phyloP scores from a whole-genome alignment of 106 monocot species.

The Platanthera zijinensis region DNA sequence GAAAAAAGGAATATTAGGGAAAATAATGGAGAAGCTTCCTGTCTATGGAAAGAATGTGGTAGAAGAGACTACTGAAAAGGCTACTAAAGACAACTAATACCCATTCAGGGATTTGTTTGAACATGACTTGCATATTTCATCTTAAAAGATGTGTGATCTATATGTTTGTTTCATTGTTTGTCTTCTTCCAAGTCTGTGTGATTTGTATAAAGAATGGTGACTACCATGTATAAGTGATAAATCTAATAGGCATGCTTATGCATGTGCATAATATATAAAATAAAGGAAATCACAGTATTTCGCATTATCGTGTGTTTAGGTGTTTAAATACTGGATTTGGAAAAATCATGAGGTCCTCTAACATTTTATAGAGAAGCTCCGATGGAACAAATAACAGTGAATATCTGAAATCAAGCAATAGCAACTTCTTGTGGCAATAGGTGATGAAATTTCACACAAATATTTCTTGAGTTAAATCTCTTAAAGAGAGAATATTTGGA shows the following conservation, averaged over 20 bases:
- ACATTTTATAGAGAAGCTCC: neutral
- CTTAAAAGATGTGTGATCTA: neutral
- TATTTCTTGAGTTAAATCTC: no score
- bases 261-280: neutral
- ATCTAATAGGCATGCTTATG: neutral
- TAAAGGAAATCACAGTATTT: neutral
- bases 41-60: neutral
- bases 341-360: neutral
- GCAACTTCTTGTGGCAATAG: no score
- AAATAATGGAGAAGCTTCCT: neutral
- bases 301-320: neutral
- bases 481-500: no score
- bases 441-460: no score
- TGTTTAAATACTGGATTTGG: neutral
- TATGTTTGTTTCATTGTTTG: neutral
- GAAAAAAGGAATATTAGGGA: neutral
- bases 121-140: neutral
- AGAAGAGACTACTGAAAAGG: neutral
- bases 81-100: neutral
- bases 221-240: neutral
- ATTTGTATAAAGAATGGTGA: neutral
- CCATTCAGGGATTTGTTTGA: neutral
- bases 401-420: neutral
- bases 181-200: neutral
- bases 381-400: neutral